phyloP scores from a whole-genome alignment of 768 basidiomycete species.

The Tylopilus subfusipes region DNA sequence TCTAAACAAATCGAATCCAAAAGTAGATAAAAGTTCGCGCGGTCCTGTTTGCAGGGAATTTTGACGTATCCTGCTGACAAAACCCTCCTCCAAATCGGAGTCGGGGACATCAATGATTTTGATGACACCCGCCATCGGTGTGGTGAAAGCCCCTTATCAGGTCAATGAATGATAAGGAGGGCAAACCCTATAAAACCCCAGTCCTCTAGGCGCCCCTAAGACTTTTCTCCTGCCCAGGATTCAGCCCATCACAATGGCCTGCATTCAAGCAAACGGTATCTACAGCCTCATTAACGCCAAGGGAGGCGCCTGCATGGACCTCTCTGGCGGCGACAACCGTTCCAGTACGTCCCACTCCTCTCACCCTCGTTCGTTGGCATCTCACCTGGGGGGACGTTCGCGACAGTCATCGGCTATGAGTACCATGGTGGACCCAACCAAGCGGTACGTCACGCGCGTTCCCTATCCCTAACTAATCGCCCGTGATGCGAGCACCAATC shows the following conservation, averaged over 20 bases:
- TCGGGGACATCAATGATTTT: too few relatives aligned
- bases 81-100: too few relatives aligned
- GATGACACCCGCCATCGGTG: too few relatives aligned
- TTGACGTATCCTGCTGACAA: too few relatives aligned
- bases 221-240: neutral
- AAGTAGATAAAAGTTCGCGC: too few relatives aligned
- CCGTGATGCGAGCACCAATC: neutral
- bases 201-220: neutral
- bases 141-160: too few relatives aligned
- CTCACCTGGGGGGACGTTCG: neutral
- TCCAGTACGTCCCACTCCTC: constrained; percentile 36
- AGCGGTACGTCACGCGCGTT: too few relatives aligned
- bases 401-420: constrained; percentile 49
- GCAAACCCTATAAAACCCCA: neutral
- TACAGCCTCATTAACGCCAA: constrained; percentile 52
- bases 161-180: too few relatives aligned
- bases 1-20: too few relatives aligned
- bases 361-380: neutral
- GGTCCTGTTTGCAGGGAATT: too few relatives aligned
- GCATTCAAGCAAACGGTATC: constrained; percentile 32
- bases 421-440: constrained; percentile 47
- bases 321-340: constrained; percentile 49
- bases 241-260: constrained; percentile 11
- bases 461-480: too few relatives aligned
- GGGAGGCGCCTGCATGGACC: constrained; percentile 49